These are phyloP conservation scores for Blumeria hordei DNA, from an alignment of 2,329 filamentous ascomycete species.

Conservation along the genomic window DNA sequence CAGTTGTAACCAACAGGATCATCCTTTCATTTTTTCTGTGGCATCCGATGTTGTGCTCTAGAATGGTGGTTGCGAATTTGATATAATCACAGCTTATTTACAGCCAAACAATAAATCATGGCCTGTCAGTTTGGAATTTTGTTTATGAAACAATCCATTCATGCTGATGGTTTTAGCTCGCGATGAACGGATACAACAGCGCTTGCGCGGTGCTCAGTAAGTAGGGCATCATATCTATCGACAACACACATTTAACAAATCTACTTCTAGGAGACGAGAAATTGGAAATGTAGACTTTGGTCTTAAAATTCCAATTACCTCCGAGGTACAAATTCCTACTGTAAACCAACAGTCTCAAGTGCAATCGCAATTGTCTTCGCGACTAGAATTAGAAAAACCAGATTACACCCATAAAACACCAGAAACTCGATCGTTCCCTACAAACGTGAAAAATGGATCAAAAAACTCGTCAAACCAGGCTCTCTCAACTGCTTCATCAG, in stretches of 20 bases:
- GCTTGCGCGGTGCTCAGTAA: conserved; percentile 39
- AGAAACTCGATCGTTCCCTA: conserved; percentile 1
- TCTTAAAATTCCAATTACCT: conserved; percentile 21
- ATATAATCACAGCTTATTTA: too few species aligned
- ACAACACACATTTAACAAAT: conserved; percentile 13
- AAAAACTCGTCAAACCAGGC: background rate
- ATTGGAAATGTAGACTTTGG: conserved; percentile 36
- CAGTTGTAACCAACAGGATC: too few species aligned
- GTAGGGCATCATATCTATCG: conserved; percentile 8
- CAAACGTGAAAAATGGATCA: background rate
- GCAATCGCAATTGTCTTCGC: background rate
- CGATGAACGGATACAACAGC: conserved; percentile 37
- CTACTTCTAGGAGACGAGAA: conserved; percentile 20
- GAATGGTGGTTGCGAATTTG: too few species aligned
- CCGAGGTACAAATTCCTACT: conserved; percentile 3
- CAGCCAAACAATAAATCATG: too few species aligned
- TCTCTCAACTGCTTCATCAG: conserved; percentile 3
- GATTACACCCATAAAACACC: conserved; percentile 4
- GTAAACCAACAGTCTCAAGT: conserved; percentile 3
- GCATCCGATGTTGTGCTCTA: too few species aligned
- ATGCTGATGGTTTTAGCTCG: conserved; percentile 19
- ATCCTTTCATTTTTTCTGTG: too few species aligned
- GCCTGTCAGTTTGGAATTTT: too few species aligned
- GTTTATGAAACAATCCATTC: too few species aligned
- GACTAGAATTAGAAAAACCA: conserved; percentile 4